phyloP scores from a whole-genome alignment of 176 grass and related monocot species.

The Elymus sibiricus region DNA sequence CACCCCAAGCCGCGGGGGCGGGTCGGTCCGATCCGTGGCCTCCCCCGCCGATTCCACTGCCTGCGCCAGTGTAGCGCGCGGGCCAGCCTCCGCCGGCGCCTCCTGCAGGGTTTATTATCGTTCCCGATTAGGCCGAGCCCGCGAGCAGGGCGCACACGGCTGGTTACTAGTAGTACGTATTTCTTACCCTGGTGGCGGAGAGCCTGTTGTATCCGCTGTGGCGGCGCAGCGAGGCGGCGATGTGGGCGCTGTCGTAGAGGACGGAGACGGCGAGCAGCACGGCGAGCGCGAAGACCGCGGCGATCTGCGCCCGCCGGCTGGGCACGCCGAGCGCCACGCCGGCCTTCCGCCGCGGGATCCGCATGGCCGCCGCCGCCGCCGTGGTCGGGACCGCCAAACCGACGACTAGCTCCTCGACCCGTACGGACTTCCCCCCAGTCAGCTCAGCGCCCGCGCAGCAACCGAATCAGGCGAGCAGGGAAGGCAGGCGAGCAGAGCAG shows the following conservation, averaged over 20 bases:
- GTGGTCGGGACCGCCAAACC: not conserved
- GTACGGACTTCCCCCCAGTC: not conserved
- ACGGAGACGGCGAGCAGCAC: conserved; percentile 41
- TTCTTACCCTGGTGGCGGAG: conserved; percentile 23
- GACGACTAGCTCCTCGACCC: not conserved
- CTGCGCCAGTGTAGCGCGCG: conserved; percentile 15
- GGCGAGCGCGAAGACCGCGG: conserved; percentile 57
- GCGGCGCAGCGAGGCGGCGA: conserved; percentile 41
- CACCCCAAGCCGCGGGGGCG: not conserved
- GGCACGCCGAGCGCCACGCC: conserved; percentile 14
- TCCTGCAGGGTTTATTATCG: conserved; percentile 19
- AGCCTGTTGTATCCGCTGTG: conserved; percentile 33
- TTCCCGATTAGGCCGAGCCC: not conserved
- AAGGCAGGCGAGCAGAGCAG: not conserved
- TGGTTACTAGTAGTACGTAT: too few relatives aligned
- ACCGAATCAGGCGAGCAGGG: not conserved
- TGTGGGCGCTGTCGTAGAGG: conserved; percentile 58
- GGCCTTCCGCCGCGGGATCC: conserved; percentile 47
- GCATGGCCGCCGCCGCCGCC: conserved; percentile 19
- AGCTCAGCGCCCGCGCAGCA: not conserved
- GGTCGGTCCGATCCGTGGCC: conserved; percentile 15
- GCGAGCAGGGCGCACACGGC: not conserved
- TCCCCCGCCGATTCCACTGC: conserved; percentile 8
- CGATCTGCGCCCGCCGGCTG: conserved; percentile 51
- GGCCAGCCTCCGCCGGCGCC: not conserved